Base-by-base conservation (phyloP, 805 yeast species). In the Ogataea sp. region DNA sequence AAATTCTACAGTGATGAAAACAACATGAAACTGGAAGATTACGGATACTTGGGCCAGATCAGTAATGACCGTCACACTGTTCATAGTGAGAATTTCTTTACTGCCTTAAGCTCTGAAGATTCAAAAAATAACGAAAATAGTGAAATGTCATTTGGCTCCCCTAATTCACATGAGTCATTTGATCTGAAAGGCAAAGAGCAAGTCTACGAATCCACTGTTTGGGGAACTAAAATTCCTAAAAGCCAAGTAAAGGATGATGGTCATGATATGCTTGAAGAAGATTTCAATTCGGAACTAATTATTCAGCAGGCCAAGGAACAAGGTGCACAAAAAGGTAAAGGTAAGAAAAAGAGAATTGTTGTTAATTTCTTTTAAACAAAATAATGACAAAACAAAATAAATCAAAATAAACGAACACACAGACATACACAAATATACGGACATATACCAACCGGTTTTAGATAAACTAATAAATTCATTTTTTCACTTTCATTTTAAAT, bases 151-250 rank as follows among this genome's bases (percentile, higher is more conserved):
- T 5, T 3, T 6, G 18, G 16, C 20, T n/a, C 32, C 4, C 6
- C 4, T 16, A 29, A 15, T 15, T 4, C 32, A 11, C 18, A 29
- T 42, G 11, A 35, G 34, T 28, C n/a, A n/a, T n/a, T n/a, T n/a
- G n/a, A n/a, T n/a, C n/a, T n/a, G n/a, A n/a, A n/a, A n/a, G n/a
- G n/a, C n/a, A n/a, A n/a, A n/a, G n/a, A 18, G 8, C 8, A 6
- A 6, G 7, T 7, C 6, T 35, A 26, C 25, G 31, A 35, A 23
- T 52, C 75, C 1, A 80, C 93, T 0, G 77, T 84, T 3, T 84
- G 94, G 94, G 94, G 94, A 0, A 83, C 93, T 1, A 65, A 61
- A 39, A 73, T 77, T 2, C 71, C 70, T 4, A 70, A 59, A 16
- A 42, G 62, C 45, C 60, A 58, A 23, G 65, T 64, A 23, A 55